Conservation (phyloP, 495 filamentous ascomycete species). For the Trypethelium eluteriae region DNA sequence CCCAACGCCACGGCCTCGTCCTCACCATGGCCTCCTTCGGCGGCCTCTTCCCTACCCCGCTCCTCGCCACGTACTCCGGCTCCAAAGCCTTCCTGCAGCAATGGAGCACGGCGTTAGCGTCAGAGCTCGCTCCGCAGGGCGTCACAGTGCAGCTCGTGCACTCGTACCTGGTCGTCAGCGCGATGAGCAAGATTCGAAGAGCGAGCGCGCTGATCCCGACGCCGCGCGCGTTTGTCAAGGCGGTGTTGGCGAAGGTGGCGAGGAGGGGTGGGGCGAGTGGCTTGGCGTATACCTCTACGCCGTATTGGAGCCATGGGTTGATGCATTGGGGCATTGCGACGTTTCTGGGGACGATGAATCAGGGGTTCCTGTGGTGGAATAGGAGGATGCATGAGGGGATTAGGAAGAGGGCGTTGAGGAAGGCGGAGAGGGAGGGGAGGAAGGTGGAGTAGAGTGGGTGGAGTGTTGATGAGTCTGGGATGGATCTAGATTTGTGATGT, state of each 20-base stretch:
- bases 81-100: constrained; percentile 97
- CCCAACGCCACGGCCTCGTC: constrained; percentile 77
- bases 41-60: constrained; percentile 80
- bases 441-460: constrained; percentile 35
- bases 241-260: constrained; percentile 74
- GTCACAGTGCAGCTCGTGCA: constrained; percentile 81
- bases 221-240: constrained; percentile 71
- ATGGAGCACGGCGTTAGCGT: constrained; percentile 81
- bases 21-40: constrained; percentile 96
- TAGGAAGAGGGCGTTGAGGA: constrained; percentile 77
- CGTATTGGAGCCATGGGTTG: constrained; percentile 83
- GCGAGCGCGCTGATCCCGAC: constrained; percentile 69
- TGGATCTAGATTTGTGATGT: too few species aligned
- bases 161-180: constrained; percentile 83
- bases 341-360: constrained; percentile 59
- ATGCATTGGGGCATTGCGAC: constrained; percentile 78
- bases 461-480: not conserved
- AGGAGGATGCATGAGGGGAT: constrained; percentile 77
- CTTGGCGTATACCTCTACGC: constrained; percentile 75
- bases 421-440: constrained; percentile 75
- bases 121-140: constrained; percentile 70
- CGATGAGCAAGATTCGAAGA: constrained; percentile 90
- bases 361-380: constrained; percentile 58
- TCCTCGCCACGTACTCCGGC: constrained; percentile 93
- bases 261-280: constrained; percentile 63